phyloP scores from a whole-genome alignment of 768 basidiomycete species.

The Tubosaeta sp. region DNA sequence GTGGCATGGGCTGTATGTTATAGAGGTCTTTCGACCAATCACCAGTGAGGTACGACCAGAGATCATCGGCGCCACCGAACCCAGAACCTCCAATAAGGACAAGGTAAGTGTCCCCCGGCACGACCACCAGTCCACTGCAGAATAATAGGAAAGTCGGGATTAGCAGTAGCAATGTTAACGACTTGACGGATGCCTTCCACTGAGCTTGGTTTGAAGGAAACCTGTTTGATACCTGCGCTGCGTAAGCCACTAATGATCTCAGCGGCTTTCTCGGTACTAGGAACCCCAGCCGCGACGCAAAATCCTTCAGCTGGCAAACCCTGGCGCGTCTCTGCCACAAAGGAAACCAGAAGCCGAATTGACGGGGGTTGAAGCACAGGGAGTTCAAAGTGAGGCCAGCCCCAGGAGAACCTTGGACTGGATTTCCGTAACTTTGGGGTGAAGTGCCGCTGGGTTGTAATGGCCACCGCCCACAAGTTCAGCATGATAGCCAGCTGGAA shows the following conservation, averaged over 20 bases:
- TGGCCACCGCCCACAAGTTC: slow-evolving; percentile 98
- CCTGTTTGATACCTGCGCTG: slow-evolving; percentile 86
- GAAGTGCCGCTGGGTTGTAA: slow-evolving; percentile 87
- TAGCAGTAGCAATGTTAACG: slow-evolving; percentile 88
- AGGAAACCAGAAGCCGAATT: slow-evolving; percentile 95
- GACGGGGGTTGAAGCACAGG: slow-evolving; percentile 96
- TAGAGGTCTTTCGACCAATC: slow-evolving; percentile 87
- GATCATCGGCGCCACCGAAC: slow-evolving; percentile 90
- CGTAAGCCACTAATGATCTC: slow-evolving; percentile 89
- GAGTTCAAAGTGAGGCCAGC: slow-evolving; percentile 93
- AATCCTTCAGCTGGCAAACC: slow-evolving; percentile 98
- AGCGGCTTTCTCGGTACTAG: slow-evolving; percentile 92
- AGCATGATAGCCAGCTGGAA: slow-evolving; percentile 92
- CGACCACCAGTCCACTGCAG: slow-evolving; percentile 99
- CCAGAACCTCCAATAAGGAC: slow-evolving; percentile 91
- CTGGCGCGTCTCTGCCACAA: slow-evolving; percentile 97
- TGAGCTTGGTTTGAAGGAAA: slow-evolving; percentile 97
- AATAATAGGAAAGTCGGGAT: slow-evolving; percentile 96
- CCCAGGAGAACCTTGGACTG: slow-evolving; percentile 77
- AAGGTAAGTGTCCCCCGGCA: slow-evolving; percentile 98
- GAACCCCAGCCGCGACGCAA: slow-evolving; percentile 97
- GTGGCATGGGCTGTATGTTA: slow-evolving; percentile 92
- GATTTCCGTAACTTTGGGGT: slow-evolving; percentile 90
- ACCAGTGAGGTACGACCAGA: slow-evolving; percentile 95
- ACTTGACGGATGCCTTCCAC: slow-evolving; percentile 98